Percentiles rank a stretch among this genome's conserved stretches.
phyloP scores from a whole-genome alignment of 169 alveolate species.

The Cryptosporidium ubiquitum region DNA sequence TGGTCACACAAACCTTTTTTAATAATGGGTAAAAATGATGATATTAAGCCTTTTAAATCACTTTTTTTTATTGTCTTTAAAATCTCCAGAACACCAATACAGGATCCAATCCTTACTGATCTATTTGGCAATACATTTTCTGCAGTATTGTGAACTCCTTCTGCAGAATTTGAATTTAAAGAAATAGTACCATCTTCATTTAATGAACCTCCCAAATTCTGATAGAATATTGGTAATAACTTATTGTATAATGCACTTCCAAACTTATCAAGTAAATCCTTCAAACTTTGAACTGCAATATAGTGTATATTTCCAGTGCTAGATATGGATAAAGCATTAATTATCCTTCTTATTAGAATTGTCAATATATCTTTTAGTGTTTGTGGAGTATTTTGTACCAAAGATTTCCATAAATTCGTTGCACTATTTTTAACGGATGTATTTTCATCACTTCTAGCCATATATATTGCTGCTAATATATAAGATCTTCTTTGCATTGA shows the following conservation, averaged over 20 bases:
- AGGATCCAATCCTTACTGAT: conserved; percentile 39
- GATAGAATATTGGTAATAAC: conserved; percentile 58
- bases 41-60: not conserved
- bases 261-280: conserved; percentile 41
- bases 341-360: conserved; percentile 76
- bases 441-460: conserved; percentile 78
- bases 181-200: not conserved
- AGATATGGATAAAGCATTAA: conserved; percentile 69
- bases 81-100: conserved; percentile 56
- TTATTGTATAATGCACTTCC: conserved; percentile 41
- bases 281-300: conserved; percentile 40
- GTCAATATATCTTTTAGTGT: conserved; percentile 79
- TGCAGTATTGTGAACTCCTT: not conserved
- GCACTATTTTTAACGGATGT: conserved; percentile 80
- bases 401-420: conserved; percentile 78
- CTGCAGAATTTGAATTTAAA: not conserved
- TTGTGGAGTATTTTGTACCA: conserved; percentile 83
- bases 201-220: conserved; percentile 47
- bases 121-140: not conserved
- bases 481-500: conserved; percentile 80
- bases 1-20: conserved; percentile 13
- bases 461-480: conserved; percentile 80
- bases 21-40: conserved; percentile 30
- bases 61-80: conserved; percentile 1
- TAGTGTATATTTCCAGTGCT: conserved; percentile 8